Conservation (phyloP, 345 rosid species). For the Rhizophora apiculata region DNA sequence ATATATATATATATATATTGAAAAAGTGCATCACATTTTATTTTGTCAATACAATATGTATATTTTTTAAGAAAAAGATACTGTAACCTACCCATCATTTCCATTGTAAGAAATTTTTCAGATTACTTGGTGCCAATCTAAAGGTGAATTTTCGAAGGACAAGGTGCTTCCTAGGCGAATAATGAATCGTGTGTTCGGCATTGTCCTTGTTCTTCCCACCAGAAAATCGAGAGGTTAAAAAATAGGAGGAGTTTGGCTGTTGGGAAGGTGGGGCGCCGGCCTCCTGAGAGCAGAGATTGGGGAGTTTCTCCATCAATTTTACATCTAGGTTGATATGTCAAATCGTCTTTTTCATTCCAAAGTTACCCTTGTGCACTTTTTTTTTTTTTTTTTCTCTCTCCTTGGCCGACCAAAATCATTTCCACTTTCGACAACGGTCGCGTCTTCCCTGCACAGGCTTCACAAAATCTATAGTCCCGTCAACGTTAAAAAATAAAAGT, state of each 20-base stretch:
- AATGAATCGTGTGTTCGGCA: not conserved
- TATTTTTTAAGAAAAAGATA: too few relatives aligned
- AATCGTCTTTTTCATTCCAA: slow-evolving; percentile 11
- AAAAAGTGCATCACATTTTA: too few relatives aligned
- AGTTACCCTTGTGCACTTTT: slow-evolving; percentile 1
- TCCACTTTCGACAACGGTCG: too few relatives aligned
- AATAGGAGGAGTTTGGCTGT: not conserved
- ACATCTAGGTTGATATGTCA: slow-evolving; percentile 21
- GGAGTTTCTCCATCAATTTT: slow-evolving; percentile 31
- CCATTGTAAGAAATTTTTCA: too few relatives aligned
- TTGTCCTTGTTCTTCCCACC: not conserved
- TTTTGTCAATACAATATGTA: too few relatives aligned
- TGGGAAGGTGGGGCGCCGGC: not conserved
- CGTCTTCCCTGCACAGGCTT: not conserved
- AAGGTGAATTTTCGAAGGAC: too few relatives aligned
- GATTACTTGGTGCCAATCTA: too few relatives aligned
- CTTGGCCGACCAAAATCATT: not conserved
- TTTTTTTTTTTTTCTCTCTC: not conserved
- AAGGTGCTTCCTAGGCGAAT: not conserved
- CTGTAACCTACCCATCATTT: too few relatives aligned
- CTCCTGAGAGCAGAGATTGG: not conserved
- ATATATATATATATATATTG: too few relatives aligned
- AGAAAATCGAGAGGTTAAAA: not conserved
- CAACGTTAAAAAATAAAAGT: too few relatives aligned
- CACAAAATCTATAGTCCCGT: not conserved